Conservation (phyloP, 2,329 filamentous ascomycete species). For the Nigrospora oryzae region DNA sequence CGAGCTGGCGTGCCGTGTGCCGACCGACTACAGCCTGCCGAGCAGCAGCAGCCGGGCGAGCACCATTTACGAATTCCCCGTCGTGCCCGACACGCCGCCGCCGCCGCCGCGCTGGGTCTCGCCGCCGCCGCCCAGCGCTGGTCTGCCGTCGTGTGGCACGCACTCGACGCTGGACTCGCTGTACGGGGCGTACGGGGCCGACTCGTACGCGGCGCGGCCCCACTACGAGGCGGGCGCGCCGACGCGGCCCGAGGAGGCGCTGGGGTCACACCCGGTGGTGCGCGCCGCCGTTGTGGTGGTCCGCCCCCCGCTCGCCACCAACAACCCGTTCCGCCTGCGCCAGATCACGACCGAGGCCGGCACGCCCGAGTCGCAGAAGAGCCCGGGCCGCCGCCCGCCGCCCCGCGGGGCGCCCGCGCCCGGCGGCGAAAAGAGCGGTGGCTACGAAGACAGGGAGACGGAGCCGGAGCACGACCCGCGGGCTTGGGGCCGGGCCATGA, state of each 20-base stretch:
- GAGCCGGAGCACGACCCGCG: not conserved
- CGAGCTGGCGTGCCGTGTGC: too few relatives aligned
- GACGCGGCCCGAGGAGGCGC: not conserved
- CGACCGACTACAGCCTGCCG: too few relatives aligned
- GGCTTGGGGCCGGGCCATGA: not conserved
- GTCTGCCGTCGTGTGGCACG: not conserved
- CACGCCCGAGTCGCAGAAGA: constrained; percentile 3
- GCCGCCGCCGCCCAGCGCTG: too few relatives aligned
- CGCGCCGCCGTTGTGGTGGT: not conserved
- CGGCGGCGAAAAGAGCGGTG: not conserved
- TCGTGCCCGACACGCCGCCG: too few relatives aligned
- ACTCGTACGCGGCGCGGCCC: not conserved
- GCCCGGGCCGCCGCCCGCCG: not conserved
- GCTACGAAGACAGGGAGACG: not conserved
- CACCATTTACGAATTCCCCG: too few relatives aligned
- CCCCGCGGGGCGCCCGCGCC: not conserved
- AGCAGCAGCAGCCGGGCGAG: too few relatives aligned
- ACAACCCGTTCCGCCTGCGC: not conserved
- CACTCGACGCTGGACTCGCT: constrained; percentile 1
- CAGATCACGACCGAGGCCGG: constrained; percentile 1
- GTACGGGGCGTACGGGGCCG: not conserved
- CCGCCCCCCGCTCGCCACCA: not conserved
- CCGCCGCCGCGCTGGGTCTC: too few relatives aligned
- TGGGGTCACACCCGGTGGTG: not conserved
- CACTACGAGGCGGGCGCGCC: not conserved